Conservation (phyloP, 495 filamentous ascomycete species). For the Neurospora discreta region DNA sequence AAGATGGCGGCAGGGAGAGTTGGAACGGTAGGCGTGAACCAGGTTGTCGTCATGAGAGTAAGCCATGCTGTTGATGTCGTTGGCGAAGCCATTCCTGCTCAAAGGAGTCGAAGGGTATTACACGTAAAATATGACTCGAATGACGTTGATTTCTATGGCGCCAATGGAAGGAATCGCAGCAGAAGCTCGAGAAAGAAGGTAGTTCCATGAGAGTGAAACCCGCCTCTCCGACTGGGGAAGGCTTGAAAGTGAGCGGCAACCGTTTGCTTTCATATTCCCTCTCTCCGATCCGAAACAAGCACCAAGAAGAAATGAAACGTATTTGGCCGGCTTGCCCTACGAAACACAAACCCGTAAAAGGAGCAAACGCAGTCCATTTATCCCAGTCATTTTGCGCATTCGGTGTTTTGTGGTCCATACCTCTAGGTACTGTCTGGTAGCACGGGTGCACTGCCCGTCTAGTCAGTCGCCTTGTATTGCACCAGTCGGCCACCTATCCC, state of each 20-base stretch:
- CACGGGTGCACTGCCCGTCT: neutral
- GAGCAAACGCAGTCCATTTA: neutral
- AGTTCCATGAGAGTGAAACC: neutral
- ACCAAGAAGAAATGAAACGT: neutral
- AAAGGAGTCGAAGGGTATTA: neutral
- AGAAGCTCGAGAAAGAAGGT: neutral
- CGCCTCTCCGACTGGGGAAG: neutral
- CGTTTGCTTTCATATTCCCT: neutral
- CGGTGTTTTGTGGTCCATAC: neutral
- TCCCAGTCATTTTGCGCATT: neutral
- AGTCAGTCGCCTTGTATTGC: neutral
- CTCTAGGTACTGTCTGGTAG: neutral
- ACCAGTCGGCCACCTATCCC: neutral
- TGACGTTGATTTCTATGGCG: neutral
- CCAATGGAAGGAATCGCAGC: too few species aligned
- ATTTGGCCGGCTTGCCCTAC: neutral
- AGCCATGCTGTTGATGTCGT: neutral
- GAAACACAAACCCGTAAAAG: neutral
- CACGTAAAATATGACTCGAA: neutral
- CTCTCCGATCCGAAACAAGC: neutral
- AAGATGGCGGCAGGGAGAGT: neutral
- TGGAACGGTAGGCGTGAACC: neutral
- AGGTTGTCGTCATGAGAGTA: neutral
- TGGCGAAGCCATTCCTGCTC: neutral
- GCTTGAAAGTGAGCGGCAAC: neutral